These are phyloP conservation scores for maize (Zea mays) DNA, from an alignment of 176 grass and related monocot species.

Conservation along the genomic window DNA sequence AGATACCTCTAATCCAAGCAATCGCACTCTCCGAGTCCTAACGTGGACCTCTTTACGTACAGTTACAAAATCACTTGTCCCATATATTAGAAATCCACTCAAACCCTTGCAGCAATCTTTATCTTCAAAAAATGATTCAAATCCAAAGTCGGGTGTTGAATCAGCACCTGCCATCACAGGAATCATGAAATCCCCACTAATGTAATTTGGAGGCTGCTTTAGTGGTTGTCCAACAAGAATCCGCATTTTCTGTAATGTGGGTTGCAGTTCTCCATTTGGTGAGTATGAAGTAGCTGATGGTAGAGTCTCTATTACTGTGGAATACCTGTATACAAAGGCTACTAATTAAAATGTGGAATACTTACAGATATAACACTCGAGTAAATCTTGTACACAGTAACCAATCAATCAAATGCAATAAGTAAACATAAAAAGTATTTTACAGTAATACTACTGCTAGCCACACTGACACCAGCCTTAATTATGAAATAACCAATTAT, in stretches of 20 bases:
- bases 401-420: constrained; percentile 19
- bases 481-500: constrained; percentile 4
- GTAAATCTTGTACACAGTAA: constrained; percentile 12
- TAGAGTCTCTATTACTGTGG: constrained; percentile 64
- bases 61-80: constrained; percentile 83
- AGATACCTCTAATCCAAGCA: constrained; percentile 90
- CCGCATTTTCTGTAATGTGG: constrained; percentile 74
- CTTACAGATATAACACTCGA: constrained; percentile 23
- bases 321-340: constrained; percentile 62
- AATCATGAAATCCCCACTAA: constrained; percentile 57
- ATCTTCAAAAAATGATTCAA: constrained; percentile 64
- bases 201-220: constrained; percentile 81
- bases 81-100: constrained; percentile 74
- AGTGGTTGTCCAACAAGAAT: constrained; percentile 75
- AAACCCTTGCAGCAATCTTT: constrained; percentile 67
- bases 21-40: constrained; percentile 67
- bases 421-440: constrained; percentile 9
- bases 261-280: constrained; percentile 47
- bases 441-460: not conserved
- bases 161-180: constrained; percentile 43
- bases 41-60: constrained; percentile 73
- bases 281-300: constrained; percentile 43
- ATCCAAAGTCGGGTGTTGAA: constrained; percentile 50
- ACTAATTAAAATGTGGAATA: constrained; percentile 38
- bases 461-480: not conserved